Evolutionary conservation across 345 rosid species (phyloP).

Genomic region (Eucalyptus urophylla): DNA sequence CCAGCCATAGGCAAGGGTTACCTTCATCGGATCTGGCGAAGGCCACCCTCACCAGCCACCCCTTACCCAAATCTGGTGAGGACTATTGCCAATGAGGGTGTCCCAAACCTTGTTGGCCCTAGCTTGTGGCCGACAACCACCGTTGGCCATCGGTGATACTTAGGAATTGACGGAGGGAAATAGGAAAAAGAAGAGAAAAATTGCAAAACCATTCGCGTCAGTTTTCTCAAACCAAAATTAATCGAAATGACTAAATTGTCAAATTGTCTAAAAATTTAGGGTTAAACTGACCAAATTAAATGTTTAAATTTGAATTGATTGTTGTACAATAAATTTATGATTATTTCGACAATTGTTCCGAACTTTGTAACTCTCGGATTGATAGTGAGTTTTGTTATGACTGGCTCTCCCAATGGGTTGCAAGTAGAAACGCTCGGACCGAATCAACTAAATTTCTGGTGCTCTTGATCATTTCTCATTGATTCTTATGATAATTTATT

Average conservation of each 20-base stretch:
- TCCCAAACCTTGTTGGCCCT: not conserved
- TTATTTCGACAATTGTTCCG: not conserved
- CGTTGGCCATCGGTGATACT: accelerated
- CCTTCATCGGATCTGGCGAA: not conserved
- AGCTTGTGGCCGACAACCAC: not conserved
- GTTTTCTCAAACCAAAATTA: not conserved
- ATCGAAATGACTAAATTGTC: accelerated
- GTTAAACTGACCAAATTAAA: not conserved
- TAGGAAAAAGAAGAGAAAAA: not conserved
- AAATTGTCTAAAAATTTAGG: not conserved
- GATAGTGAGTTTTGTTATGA: not conserved
- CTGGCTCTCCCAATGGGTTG: accelerated
- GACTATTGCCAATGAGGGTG: not conserved
- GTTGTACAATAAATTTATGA: not conserved
- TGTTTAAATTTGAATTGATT: not conserved
- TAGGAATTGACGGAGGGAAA: accelerated
- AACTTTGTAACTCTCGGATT: not conserved
- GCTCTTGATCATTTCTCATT: not conserved
- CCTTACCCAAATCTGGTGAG: not conserved
- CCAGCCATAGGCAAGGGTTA: not conserved
- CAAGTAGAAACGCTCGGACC: accelerated
- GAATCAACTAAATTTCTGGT: not conserved
- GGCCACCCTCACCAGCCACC: not conserved
- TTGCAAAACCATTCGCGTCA: accelerated
- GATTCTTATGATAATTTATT: not conserved